These are phyloP conservation scores for Chaetomium sp. DNA, from an alignment of 2,329 filamentous ascomycete genomes.

Conservation along the genomic window DNA sequence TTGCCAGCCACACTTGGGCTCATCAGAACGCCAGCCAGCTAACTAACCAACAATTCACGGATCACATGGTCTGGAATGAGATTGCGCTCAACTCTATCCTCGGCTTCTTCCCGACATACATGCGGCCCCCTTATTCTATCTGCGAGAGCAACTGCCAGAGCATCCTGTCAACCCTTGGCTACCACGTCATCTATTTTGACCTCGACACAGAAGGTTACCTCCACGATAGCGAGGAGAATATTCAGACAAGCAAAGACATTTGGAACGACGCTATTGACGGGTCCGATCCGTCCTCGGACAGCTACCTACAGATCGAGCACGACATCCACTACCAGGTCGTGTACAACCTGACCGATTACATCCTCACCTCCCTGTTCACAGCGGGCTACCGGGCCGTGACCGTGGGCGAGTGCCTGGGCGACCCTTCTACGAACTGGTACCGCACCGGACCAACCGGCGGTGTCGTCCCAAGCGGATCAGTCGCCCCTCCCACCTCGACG, in stretches of 20 bases:
- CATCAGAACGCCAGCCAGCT: constrained; percentile 47
- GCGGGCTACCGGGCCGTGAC: constrained; percentile 53
- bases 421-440: constrained; percentile 56
- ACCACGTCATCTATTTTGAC: constrained; percentile 44
- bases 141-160: constrained; percentile 38
- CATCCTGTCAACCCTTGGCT: constrained; percentile 40
- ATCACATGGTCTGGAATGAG: constrained; percentile 51
- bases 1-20: constrained; percentile 52
- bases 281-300: constrained; percentile 33
- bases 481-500: constrained; percentile 1
- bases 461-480: not conserved
- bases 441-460: constrained; percentile 40
- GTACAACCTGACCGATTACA: constrained; percentile 50
- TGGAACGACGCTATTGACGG: constrained; percentile 37
- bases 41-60: constrained; percentile 39
- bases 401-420: constrained; percentile 58
- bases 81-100: constrained; percentile 48
- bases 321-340: constrained; percentile 52
- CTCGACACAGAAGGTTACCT: constrained; percentile 44
- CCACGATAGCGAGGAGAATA: constrained; percentile 38
- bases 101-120: constrained; percentile 51
- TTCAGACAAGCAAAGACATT: constrained; percentile 41
- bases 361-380: constrained; percentile 45
- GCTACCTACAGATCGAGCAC: constrained; percentile 55
- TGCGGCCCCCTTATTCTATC: constrained; percentile 51